Base-by-base conservation (phyloP, 352 stramenopile genomes). In the Pythium inflatum region DNA sequence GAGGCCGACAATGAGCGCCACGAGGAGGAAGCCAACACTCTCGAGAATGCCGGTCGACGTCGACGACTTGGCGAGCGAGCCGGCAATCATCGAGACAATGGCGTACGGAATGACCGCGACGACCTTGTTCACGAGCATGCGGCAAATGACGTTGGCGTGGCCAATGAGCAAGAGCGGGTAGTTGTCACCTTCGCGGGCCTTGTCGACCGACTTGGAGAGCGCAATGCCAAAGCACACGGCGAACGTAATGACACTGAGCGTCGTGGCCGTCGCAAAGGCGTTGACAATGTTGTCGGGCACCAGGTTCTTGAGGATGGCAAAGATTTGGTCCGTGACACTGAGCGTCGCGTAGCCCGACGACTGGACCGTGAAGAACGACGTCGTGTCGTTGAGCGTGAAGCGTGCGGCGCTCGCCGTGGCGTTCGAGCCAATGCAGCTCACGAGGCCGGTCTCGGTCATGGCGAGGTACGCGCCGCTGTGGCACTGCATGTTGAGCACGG, bases 161-260 rank as follows among this genome's bases (percentile, higher is more conserved):
- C 40, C 68, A 41, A 94, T 85, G 30, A 93, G 65, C 49, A 94
- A 75, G 9, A 94, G 66, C 33, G 80, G 70, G 53, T 90, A 92
- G 62, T 88, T 89, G 31, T 91, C 78, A 22, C 81, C 70, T 13
- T 85, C 79, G 13, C 62, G 43, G n/a, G 72, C 63, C 34, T 73
- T 73, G 66, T 92, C 76, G 14, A 86, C 77, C 50, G 80, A 90
- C 57, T 88, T 87, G 57, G 78, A 66, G n/a, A 90, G 64, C 12
- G 85, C 82, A 18, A 91, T 74, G 45, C 82, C 87, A 57, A 93
- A 85, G 41, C 76, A 76, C 31, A 93, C 70, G 16, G 85, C 84
- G 50, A 93, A 93, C n/a, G 77, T 79, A 51, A 93, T 93, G 40
- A 92, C 76, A 38, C 85, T 89, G 25, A 93, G 72, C 16, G 87